Evolutionary conservation across 306 rosid species (phyloP).

Genomic region (Rosa chinensis): DNA sequence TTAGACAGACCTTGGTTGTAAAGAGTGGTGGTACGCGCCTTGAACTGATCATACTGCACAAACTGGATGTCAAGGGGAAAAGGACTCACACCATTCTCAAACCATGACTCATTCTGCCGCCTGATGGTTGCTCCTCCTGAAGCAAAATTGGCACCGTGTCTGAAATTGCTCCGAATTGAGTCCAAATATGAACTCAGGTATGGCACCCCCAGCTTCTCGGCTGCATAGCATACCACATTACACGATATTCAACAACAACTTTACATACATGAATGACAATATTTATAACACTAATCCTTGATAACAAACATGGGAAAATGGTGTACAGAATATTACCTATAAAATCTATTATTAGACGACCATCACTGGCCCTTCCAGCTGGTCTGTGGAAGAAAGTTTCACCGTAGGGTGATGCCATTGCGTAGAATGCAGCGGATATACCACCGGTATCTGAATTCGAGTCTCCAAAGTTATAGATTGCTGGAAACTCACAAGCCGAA

Average conservation of each 20-base stretch:
- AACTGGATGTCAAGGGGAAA: conserved; percentile 67
- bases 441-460: conserved; percentile 77
- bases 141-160: conserved; percentile 87
- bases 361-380: conserved; percentile 62
- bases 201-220: conserved; percentile 51
- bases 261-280: background rate
- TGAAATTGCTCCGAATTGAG: conserved; percentile 67
- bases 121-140: conserved; percentile 69
- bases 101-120: conserved; percentile 51
- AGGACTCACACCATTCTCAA: conserved; percentile 55
- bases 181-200: conserved; percentile 59
- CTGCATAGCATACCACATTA: conserved; percentile 33
- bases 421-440: conserved; percentile 60
- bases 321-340: conserved; percentile 36
- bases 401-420: conserved; percentile 47
- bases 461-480: conserved; percentile 75
- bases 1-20: conserved; percentile 41
- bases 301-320: background rate
- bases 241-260: background rate
- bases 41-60: conserved; percentile 56
- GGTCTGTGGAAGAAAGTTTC: conserved; percentile 61
- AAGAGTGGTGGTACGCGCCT: conserved; percentile 49
- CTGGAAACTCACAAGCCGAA: conserved; percentile 43
- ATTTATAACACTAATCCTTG: background rate
- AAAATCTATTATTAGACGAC: conserved; percentile 70